These are phyloP conservation scores for Solanum bulbocastanum DNA, from an alignment of 257 asterid genomes.

Conservation along the genomic window DNA sequence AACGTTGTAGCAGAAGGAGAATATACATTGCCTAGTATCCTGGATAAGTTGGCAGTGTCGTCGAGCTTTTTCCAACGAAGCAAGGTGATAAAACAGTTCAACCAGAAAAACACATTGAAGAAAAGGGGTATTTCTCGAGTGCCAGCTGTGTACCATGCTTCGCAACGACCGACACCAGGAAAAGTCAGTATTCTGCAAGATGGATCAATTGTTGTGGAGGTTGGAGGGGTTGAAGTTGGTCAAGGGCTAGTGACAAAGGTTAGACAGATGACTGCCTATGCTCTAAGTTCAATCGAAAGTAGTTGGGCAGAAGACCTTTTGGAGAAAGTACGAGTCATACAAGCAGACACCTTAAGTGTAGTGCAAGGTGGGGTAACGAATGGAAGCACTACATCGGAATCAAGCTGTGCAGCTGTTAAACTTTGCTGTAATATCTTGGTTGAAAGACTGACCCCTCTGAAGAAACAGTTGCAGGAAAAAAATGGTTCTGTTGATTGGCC, in stretches of 20 bases:
- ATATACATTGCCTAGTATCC: conserved; percentile 41
- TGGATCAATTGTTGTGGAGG: conserved; percentile 63
- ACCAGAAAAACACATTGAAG: conserved; percentile 26
- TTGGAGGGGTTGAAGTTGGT: conserved; percentile 70
- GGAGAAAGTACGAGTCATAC: conserved; percentile 63
- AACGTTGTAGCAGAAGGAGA: conserved; percentile 23
- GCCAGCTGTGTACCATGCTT: conserved; percentile 30
- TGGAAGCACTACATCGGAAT: conserved; percentile 72
- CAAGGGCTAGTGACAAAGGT: conserved; percentile 41
- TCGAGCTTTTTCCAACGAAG: conserved; percentile 28
- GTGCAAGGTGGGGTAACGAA: conserved; percentile 59
- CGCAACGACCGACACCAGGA: conserved; percentile 38
- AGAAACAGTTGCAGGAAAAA: conserved; percentile 33
- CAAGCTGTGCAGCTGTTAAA: conserved; percentile 69
- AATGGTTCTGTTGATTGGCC: conserved; percentile 49
- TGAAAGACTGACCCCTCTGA: conserved; percentile 39
- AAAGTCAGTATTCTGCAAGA: conserved; percentile 64
- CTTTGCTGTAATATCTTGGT: conserved; percentile 55
- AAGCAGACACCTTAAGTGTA: conserved; percentile 58
- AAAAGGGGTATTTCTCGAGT: conserved; percentile 72
- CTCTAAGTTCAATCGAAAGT: conserved; percentile 37
- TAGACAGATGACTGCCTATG: conserved; percentile 48
- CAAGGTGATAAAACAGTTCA: conserved; percentile 25
- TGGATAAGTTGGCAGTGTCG: conserved; percentile 42
- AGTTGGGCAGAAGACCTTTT: conserved; percentile 36